Conservation (phyloP, 345 rosid species). For the Pistacia vera region DNA sequence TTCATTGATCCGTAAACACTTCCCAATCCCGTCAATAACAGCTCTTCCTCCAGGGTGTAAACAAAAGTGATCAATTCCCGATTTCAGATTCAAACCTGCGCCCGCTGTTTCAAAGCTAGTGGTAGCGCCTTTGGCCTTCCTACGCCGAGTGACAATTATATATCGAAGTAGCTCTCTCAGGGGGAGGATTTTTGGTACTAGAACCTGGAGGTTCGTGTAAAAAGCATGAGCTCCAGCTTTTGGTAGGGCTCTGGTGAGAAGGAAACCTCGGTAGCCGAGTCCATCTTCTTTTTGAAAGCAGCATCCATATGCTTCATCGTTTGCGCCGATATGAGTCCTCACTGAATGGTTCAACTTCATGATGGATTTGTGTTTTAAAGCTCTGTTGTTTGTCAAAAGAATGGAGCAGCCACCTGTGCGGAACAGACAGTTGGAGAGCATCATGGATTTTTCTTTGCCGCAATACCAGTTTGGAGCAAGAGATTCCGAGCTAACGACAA, state of each 20-base stretch:
- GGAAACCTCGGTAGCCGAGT: slow-evolving; percentile 51
- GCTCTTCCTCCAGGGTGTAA: slow-evolving; percentile 91
- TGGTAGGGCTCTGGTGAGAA: slow-evolving; percentile 49
- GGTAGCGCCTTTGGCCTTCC: slow-evolving; percentile 17
- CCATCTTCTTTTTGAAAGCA: slow-evolving; percentile 68
- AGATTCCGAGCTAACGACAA: slow-evolving; percentile 81
- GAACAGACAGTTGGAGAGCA: slow-evolving; percentile 72
- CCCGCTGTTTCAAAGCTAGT: slow-evolving; percentile 10
- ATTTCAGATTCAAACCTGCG: slow-evolving; percentile 52
- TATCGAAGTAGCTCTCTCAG: slow-evolving; percentile 42
- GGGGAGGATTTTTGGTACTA: slow-evolving; percentile 64
- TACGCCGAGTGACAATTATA: slow-evolving; percentile 17
- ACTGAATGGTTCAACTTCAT: slow-evolving; percentile 50
- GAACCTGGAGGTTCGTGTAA: slow-evolving; percentile 36
- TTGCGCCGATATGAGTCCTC: slow-evolving; percentile 53
- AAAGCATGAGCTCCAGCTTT: slow-evolving; percentile 62
- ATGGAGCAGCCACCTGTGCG: slow-evolving; percentile 77
- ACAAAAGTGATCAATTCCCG: slow-evolving; percentile 82
- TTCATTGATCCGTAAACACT: slow-evolving; percentile 50
- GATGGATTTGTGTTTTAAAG: slow-evolving; percentile 44
- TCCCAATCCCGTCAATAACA: slow-evolving; percentile 69
- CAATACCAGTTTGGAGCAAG: slow-evolving; percentile 72
- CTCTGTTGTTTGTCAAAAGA: slow-evolving; percentile 24
- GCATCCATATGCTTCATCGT: slow-evolving; percentile 67
- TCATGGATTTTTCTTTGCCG: slow-evolving; percentile 74